phyloP scores from a whole-genome alignment of 1,284 basidiomycete genomes.

The Irpex sp. region DNA sequence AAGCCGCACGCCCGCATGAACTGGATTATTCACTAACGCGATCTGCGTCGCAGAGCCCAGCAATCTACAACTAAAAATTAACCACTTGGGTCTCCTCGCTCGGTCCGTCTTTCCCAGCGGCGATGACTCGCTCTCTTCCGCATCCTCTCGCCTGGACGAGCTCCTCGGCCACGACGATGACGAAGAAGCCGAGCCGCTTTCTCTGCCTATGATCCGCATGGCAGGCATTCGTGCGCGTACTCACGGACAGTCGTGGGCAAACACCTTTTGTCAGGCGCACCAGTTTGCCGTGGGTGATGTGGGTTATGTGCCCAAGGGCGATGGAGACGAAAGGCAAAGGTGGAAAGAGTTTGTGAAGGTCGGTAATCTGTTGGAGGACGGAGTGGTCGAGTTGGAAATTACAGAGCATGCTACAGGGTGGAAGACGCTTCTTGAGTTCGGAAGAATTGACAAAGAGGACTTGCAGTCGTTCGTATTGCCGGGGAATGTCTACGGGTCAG shows the following conservation, averaged over 20 bases:
- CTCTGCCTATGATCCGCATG: conserved; percentile 36
- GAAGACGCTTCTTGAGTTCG: conserved; percentile 20
- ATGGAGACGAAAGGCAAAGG: not conserved
- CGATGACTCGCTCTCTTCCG: conserved; percentile 13
- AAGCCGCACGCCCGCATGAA: too few relatives aligned
- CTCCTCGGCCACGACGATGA: conserved; percentile 32
- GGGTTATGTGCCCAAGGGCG: conserved; percentile 35
- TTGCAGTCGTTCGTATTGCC: conserved; percentile 27
- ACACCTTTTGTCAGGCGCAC: conserved; percentile 34
- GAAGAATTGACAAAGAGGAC: conserved; percentile 19
- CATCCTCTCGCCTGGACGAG: conserved; percentile 21
- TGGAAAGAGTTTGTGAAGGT: conserved; percentile 34
- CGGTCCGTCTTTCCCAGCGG: conserved; percentile 33
- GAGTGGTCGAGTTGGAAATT: conserved; percentile 10
- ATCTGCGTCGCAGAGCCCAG: conserved; percentile 13
- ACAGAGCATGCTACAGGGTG: conserved; percentile 17
- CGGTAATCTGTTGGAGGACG: conserved; percentile 35
- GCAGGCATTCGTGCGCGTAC: conserved; percentile 31
- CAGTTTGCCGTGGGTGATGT: conserved; percentile 43
- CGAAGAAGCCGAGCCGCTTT: conserved; percentile 24
- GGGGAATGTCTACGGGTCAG: conserved; percentile 36
- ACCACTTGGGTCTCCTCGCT: conserved; percentile 29
- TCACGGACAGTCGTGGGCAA: conserved; percentile 40
- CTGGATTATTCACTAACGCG: not conserved
- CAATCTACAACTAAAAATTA: conserved; percentile 19